These are phyloP conservation scores for Phalaenopsis equestris DNA, from an alignment of 106 monocot genomes.

Conservation along the genomic window DNA sequence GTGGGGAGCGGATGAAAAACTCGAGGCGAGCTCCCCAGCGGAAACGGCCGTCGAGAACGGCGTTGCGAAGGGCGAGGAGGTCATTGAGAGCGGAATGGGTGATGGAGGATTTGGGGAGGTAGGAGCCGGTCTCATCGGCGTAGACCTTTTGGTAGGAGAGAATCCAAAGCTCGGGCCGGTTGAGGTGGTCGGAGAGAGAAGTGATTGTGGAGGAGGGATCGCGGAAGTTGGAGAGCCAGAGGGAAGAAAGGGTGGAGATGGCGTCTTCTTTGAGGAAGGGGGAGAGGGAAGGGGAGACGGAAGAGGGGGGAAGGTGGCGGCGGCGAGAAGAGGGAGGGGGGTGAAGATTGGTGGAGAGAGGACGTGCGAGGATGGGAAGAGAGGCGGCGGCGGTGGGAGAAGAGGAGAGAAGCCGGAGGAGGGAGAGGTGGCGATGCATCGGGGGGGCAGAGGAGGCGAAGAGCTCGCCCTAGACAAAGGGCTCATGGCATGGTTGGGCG, in stretches of 20 bases:
- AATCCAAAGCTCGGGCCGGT: constrained; percentile 64
- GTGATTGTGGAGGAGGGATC: constrained; percentile 26
- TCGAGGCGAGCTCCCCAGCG: constrained; percentile 78
- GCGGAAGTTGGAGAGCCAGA: constrained; percentile 76
- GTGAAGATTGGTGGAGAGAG: constrained; percentile 1
- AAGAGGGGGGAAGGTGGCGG: not conserved
- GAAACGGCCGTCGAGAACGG: constrained; percentile 86
- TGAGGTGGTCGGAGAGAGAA: constrained; percentile 48
- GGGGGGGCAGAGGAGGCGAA: not conserved
- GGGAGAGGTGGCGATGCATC: not conserved
- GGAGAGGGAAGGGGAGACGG: constrained; percentile 17
- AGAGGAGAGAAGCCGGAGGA: not conserved
- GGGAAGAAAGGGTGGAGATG: constrained; percentile 45
- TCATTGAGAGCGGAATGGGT: constrained; percentile 34
- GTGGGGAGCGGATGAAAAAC: constrained; percentile 70
- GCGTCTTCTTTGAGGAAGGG: constrained; percentile 58
- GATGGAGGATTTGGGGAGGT: constrained; percentile 60
- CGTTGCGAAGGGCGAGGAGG: constrained; percentile 84
- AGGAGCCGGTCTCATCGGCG: constrained; percentile 87
- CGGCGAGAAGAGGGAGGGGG: not conserved
- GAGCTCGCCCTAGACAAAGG: not conserved
- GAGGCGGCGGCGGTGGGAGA: not conserved
- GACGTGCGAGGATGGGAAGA: not conserved
- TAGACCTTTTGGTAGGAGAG: constrained; percentile 93
- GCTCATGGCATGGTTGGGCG: not conserved